phyloP scores from a whole-genome alignment of 2,329 filamentous ascomycete genomes.

The Claviceps monticola region DNA sequence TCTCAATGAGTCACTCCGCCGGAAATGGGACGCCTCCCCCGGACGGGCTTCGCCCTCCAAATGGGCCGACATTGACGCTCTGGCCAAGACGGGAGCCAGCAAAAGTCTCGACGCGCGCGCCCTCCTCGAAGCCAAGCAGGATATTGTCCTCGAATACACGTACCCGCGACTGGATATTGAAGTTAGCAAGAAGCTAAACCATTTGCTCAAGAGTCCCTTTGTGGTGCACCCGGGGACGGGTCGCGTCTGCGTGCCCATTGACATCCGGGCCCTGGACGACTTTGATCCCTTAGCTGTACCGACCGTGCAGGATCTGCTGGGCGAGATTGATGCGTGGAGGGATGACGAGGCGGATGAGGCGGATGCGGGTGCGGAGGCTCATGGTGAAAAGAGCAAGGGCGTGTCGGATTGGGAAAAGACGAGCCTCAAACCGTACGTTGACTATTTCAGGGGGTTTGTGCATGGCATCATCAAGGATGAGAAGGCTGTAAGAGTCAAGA shows the following conservation, averaged over 20 bases:
- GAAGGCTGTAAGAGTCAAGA: conserved; percentile 38
- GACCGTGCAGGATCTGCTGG: conserved; percentile 67
- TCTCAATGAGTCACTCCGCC: conserved; percentile 64
- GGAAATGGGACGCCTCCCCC: conserved; percentile 82
- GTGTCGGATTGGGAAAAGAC: conserved; percentile 94
- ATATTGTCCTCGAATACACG: conserved; percentile 92
- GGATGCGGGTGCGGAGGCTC: conserved; percentile 23
- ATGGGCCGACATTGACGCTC: conserved; percentile 84
- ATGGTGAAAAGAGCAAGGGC: conserved; percentile 21
- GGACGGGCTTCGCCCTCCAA: conserved; percentile 64
- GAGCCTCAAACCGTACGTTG: conserved; percentile 80
- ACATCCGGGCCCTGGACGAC: conserved; percentile 54
- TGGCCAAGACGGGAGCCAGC: conserved; percentile 64
- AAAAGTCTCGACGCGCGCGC: conserved; percentile 58
- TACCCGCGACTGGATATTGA: conserved; percentile 95
- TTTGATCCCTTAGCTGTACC: conserved; percentile 87
- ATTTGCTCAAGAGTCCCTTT: conserved; percentile 94
- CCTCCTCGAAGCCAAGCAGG: conserved; percentile 81
- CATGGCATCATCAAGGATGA: conserved; percentile 65
- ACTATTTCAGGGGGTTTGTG: conserved; percentile 77
- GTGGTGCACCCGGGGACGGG: conserved; percentile 93
- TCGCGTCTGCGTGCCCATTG: conserved; percentile 88
- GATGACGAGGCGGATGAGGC: conserved; percentile 24
- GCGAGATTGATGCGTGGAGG: conserved; percentile 77
- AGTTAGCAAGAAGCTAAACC: conserved; percentile 94